These are phyloP conservation scores for Blumeria graminis DNA, from an alignment of 2,329 filamentous ascomycete genomes.

Conservation along the genomic window DNA sequence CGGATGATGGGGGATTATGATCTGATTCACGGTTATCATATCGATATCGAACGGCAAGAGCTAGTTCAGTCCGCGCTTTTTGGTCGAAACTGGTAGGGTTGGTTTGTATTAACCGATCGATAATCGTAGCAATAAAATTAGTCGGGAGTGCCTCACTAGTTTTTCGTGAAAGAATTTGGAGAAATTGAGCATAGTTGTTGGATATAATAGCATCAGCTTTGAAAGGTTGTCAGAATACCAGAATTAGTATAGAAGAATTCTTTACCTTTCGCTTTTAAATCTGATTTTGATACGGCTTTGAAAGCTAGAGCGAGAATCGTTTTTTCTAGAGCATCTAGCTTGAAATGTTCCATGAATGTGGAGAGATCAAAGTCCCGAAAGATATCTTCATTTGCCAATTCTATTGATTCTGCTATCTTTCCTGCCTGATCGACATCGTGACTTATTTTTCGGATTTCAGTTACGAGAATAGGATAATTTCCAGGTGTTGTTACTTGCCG, in stretches of 20 bases:
- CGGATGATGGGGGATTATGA: slow-evolving; percentile 40
- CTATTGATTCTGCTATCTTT: slow-evolving; percentile 84
- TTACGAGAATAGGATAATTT: slow-evolving; percentile 60
- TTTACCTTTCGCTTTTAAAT: slow-evolving; percentile 74
- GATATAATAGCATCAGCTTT: slow-evolving; percentile 75
- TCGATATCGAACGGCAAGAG: slow-evolving; percentile 36
- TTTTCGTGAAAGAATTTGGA: slow-evolving; percentile 38
- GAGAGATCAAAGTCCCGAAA: slow-evolving; percentile 94
- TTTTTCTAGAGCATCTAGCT: slow-evolving; percentile 70
- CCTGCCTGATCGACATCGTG: slow-evolving; percentile 59
- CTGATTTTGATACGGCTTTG: slow-evolving; percentile 54
- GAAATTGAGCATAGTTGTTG: slow-evolving; percentile 52
- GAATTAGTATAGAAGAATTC: slow-evolving; percentile 2
- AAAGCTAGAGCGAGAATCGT: slow-evolving; percentile 73
- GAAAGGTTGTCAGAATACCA: not conserved
- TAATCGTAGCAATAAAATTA: slow-evolving; percentile 50
- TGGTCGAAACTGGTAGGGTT: slow-evolving; percentile 71
- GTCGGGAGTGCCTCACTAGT: slow-evolving; percentile 42
- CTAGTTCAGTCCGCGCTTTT: slow-evolving; percentile 43
- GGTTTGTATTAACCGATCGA: slow-evolving; percentile 71
- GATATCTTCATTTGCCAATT: slow-evolving; percentile 72
- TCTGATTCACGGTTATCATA: slow-evolving; percentile 29
- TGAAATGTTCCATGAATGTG: slow-evolving; percentile 89
- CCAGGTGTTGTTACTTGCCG: slow-evolving; percentile 51
- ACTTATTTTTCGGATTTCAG: slow-evolving; percentile 69